Evolutionary conservation across 257 asterid genomes (phyloP), one percentile per base, ranked within the genome.

Genomic region (Ehretia macrophylla): DNA sequence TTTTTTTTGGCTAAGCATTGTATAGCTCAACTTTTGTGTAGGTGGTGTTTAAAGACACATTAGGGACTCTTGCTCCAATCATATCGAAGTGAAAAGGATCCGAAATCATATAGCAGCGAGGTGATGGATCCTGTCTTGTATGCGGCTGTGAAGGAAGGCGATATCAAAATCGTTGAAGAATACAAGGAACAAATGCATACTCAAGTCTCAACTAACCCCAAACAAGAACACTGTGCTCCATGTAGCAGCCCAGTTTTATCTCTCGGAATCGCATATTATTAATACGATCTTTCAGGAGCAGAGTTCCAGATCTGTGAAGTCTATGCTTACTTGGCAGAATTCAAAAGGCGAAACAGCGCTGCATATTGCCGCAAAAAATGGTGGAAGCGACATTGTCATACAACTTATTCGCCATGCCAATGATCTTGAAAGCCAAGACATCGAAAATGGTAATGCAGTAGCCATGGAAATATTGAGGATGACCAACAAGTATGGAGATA

Each of bases 151-250:
- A 27, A 27, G 35, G 35, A 27, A 27, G 35, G 35, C 3, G 6
- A 27, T 6, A 27, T 27, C 6, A 27, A 27, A 27, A 27, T 6
- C 35, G 6, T 27, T 3, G 35, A 27, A 27, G 35, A 27, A 27
- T 27, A 27, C 35, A 27, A 27, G 35, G 35, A 27, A 27, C 3
- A 27, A 27, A 3, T 27, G 35, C 35, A 1, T 6, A 6, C 3
- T 6, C 35, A 27, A 27, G 4, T n/a, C n/a, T 46, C 68, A 66
- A 51, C 17, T 56, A 17, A 71, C 72, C 4, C 68, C 65, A 32
- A 65, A 70, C 5, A 51, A 66, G 11, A 70, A 59, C 49, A 70
- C 71, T 2, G 17, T 54, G 45, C 67, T 70, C 54, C 75, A 70
- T 21, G 46, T 71, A 12, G 54, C 65, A 38, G 58, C 72, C 21